Base-by-base conservation (phyloP, 1,284 basidiomycete species). In the Termitomyces sp. region DNA sequence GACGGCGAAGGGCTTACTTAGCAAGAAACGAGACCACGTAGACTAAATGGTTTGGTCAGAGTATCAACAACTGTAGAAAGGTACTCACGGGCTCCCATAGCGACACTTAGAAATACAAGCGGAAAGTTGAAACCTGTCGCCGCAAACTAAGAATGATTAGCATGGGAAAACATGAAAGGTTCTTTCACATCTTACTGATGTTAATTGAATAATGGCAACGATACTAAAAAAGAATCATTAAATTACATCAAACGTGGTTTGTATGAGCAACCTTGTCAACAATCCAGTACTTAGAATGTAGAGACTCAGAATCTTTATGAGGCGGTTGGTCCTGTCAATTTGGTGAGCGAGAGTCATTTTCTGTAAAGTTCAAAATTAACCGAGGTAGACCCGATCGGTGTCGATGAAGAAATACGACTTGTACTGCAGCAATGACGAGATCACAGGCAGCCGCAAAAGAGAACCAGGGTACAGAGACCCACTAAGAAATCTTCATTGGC, bases 271-370 rank as follows among this genome's bases (percentile, higher is more conserved):
- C 51, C 51, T 46, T 2, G 51, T 52, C 31, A 54, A 50, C 10
- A 54, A 26, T 34, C 53, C 53, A 13, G 47, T 54, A 38, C 53
- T 50, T n/a, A 54, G 50, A 9, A 54, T 49, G n/a, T 54, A 54
- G 10, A 54, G 45, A 15, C 42, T 50, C 34, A 54, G 28, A 13
- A 44, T 24, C 15, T 54, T 54, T 13, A 54, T 44, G n/a, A 54
- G 34, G 6, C 47, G 44, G 12, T 44, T 54, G 10, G 53, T 54
- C 8, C 53, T 54, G 13, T 7, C 1, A 10, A 17, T 33, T 9
- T 36, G 19, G 6, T 7, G 17, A 12, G 34, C 43, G 10, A 5
- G 10, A 36, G 2, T 24, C 24, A 3, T 24, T 9, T 13, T 15
- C 1, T 4, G 13, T 1, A 5, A 2, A 17, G 15, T 15, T 3